Evolutionary conservation across 805 yeast species (phyloP).

Genomic region (Zygosaccharomyces rouxii): DNA sequence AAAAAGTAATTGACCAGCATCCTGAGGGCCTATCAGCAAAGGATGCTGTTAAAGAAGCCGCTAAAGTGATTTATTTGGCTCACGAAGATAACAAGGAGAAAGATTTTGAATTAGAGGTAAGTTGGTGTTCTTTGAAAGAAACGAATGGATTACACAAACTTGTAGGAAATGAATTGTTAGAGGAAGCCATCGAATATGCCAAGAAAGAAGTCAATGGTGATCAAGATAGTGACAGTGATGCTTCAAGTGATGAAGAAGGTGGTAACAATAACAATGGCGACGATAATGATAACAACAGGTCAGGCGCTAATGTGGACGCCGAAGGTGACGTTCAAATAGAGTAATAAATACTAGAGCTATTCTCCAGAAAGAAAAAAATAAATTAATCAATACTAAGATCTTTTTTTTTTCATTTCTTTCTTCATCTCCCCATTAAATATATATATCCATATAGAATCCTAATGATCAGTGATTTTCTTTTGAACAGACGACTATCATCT

Average conservation of each 20-base stretch:
- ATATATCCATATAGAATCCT: constrained; percentile 6
- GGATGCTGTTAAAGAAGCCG: constrained; percentile 91
- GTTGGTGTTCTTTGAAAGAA: constrained; percentile 77
- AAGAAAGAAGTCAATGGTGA: constrained; percentile 60
- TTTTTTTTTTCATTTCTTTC: neutral
- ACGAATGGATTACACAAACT: constrained; percentile 76
- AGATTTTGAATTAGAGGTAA: constrained; percentile 89
- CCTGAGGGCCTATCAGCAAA: constrained; percentile 55
- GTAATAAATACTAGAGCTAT: constrained; percentile 5
- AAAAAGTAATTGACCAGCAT: constrained; percentile 53
- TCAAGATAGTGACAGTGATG: constrained; percentile 24
- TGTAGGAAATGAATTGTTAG: constrained; percentile 73
- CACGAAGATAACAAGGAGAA: constrained; percentile 98
- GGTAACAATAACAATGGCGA: constrained; percentile 3
- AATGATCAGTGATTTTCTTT: constrained; percentile 3
- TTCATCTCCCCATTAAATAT: neutral
- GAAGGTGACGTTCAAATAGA: constrained; percentile 25
- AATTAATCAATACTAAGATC: neutral
- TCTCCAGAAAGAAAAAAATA: neutral
- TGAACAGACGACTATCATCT: constrained; percentile 5
- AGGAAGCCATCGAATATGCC: constrained; percentile 81
- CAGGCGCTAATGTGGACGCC: constrained; percentile 13
- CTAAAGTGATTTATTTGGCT: constrained; percentile 85
- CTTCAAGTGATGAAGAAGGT: constrained; percentile 20
- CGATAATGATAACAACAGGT: constrained; percentile 6